These are phyloP conservation scores for Xylaria sp. DNA, from an alignment of 2,329 filamentous ascomycete genomes.

Conservation along the genomic window DNA sequence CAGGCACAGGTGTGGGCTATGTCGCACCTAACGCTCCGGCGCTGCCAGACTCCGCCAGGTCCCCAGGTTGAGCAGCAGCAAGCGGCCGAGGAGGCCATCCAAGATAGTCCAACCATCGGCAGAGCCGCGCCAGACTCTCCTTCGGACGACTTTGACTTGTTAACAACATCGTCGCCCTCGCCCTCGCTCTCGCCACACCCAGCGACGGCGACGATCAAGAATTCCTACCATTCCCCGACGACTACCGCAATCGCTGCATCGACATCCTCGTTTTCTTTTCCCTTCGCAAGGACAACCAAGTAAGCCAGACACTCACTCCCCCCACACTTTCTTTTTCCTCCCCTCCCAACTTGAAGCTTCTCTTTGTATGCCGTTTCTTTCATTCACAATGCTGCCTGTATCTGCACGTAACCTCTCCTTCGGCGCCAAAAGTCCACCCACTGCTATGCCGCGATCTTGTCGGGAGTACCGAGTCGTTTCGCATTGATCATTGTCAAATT, in stretches of 20 bases:
- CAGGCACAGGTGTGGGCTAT: constrained; percentile 39
- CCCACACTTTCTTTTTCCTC: not conserved
- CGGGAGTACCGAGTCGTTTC: constrained; percentile 3
- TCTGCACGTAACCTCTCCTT: not conserved
- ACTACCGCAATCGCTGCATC: not conserved
- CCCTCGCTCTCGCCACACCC: constrained; percentile 28
- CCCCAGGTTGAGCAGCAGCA: constrained; percentile 32
- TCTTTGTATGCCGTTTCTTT: constrained; percentile 10
- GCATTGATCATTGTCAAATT: constrained; percentile 11
- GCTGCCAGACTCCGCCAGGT: constrained; percentile 49
- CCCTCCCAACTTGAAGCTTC: not conserved
- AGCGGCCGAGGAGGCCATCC: constrained; percentile 35
- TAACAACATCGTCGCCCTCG: constrained; percentile 14
- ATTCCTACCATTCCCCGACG: constrained; percentile 22
- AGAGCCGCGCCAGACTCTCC: constrained; percentile 42
- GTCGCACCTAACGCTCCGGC: constrained; percentile 59
- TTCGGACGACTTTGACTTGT: constrained; percentile 19
- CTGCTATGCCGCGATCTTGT: constrained; percentile 2
- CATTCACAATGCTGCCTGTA: not conserved
- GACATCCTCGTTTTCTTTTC: constrained; percentile 5
- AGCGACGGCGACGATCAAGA: constrained; percentile 33
- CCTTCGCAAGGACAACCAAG: constrained; percentile 12
- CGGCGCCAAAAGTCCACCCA: constrained; percentile 3
- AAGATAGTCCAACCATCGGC: constrained; percentile 56
- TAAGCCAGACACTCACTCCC: constrained; percentile 10